Evolutionary conservation across 2,329 filamentous ascomycete genomes (phyloP).

Genomic region (Ilyonectria destructans): DNA sequence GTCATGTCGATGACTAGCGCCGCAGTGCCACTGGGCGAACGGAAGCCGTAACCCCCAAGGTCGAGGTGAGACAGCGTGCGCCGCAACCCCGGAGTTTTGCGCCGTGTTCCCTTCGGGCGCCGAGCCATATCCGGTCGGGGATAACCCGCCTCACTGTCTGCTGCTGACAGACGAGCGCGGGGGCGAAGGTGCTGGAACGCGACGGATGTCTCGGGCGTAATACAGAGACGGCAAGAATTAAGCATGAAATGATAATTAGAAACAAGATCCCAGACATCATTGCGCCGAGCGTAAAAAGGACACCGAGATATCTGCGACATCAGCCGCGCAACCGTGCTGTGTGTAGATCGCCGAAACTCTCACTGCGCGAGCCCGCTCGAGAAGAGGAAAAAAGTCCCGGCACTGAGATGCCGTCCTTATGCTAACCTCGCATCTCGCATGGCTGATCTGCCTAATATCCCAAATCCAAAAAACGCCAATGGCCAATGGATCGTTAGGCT

Average conservation of each 20-base stretch:
- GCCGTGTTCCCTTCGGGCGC: constrained; percentile 4
- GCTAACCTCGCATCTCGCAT: too few relatives aligned
- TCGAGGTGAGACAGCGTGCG: background rate
- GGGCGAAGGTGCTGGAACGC: constrained; percentile 1
- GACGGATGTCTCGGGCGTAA: constrained; percentile 23
- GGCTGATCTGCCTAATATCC: too few relatives aligned
- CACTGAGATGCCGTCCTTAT: constrained; percentile 13
- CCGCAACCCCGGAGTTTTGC: background rate
- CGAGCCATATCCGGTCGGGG: constrained; percentile 30
- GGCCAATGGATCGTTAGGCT: too few relatives aligned
- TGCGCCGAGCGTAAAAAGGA: constrained; percentile 4
- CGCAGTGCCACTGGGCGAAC: constrained; percentile 1
- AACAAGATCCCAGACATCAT: constrained; percentile 4
- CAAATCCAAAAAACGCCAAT: too few relatives aligned
- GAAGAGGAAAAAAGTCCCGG: background rate
- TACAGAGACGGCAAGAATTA: constrained; percentile 6
- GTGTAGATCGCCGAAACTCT: background rate
- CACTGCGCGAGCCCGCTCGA: background rate
- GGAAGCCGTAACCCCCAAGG: background rate
- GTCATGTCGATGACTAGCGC: background rate
- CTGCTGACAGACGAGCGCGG: background rate
- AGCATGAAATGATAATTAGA: constrained; percentile 10
- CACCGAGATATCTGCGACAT: constrained; percentile 30
- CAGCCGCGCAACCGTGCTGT: background rate
- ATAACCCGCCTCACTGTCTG: constrained; percentile 8